Evolutionary conservation across 306 rosid species (phyloP), one percentile per base, ranked within the genome.

Genomic region (Dicorynia guianensis): DNA sequence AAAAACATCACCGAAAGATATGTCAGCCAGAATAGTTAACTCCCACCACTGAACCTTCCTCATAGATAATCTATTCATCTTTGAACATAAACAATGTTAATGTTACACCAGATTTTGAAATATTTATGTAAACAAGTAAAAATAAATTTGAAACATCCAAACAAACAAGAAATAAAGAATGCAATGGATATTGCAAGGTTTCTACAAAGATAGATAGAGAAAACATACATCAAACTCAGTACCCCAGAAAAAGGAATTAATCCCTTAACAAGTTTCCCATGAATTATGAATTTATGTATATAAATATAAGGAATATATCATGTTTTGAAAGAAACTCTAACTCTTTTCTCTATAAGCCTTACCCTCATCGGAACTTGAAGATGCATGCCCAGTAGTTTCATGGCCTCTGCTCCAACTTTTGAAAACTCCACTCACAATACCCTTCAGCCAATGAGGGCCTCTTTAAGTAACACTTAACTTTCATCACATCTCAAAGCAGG

Each of bases 161-260:
- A 52, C 57, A 20, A 58, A 25, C 63, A 58, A 58, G 63, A 33
- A 25, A 71, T 20, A 56, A 71, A 71, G 65, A 71, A 55, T 56
- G 76, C 34, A 34, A 71, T 42, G 57, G 35, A 71, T 13, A 6
- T 56, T 40, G n/a, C 42, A 14, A 46, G 10, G 14, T 33, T 60
- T 56, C 69, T 30, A 34, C 15, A 44, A 44, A 58, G 10, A 18
- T 15, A 34, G 38, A 25, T 25, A 30, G 35, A 58, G 14, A 57
- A 9, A 58, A 2, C 63, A 49, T 1, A 14, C 5, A 20, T n/a
- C 38, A 43, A 73, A n/a, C 39, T 69, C 50, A 0, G 1, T 6
- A 4, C 55, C 52, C 52, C 52, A 46, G 46, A 40, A 40, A 40
- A 40, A 3, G 46, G 11, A 10, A 10, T n/a, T n/a, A n/a, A n/a